phyloP scores from a whole-genome alignment of 225 moss, liverwort and hornwort species.

The Lunularia cruciata region DNA sequence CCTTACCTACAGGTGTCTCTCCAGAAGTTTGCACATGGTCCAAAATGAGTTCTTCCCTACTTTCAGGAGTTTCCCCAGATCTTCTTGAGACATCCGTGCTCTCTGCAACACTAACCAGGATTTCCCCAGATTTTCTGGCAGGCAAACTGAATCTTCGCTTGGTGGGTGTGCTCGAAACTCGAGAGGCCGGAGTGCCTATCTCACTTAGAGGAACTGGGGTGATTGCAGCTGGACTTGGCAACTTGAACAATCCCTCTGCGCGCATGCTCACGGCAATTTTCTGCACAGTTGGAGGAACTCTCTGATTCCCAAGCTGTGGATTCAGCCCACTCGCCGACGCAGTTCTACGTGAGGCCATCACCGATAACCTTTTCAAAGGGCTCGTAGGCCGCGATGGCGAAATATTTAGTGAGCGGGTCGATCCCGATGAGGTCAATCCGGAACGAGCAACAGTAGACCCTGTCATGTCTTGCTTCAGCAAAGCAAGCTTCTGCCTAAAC shows the following conservation, averaged over 20 bases:
- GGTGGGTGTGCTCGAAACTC: background rate
- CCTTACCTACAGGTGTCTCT: background rate
- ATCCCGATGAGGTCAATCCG: conserved; percentile 21
- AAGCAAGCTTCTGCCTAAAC: conserved; percentile 42
- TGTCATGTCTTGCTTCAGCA: conserved; percentile 33
- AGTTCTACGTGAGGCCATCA: conserved; percentile 29
- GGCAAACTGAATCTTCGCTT: conserved; percentile 4
- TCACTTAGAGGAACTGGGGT: conserved; percentile 30
- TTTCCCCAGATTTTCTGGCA: conserved; percentile 12
- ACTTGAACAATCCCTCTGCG: conserved; percentile 36
- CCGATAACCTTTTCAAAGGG: conserved; percentile 43
- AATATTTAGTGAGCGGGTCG: conserved; percentile 31
- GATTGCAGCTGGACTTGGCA: conserved; percentile 38
- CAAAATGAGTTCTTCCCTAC: background rate
- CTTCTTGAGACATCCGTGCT: conserved; percentile 10
- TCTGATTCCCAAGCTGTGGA: conserved; percentile 10
- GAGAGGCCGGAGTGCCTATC: conserved; percentile 1
- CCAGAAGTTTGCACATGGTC: background rate
- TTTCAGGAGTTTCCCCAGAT: background rate
- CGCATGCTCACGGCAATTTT: conserved; percentile 40
- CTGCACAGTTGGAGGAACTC: conserved; percentile 26
- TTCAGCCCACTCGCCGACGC: conserved; percentile 24
- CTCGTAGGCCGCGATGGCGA: conserved; percentile 36
- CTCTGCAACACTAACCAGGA: conserved; percentile 12
- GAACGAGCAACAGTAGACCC: conserved; percentile 22